Conservation (phyloP, 768 basidiomycete genomes). For the Termitomyces sp. region DNA sequence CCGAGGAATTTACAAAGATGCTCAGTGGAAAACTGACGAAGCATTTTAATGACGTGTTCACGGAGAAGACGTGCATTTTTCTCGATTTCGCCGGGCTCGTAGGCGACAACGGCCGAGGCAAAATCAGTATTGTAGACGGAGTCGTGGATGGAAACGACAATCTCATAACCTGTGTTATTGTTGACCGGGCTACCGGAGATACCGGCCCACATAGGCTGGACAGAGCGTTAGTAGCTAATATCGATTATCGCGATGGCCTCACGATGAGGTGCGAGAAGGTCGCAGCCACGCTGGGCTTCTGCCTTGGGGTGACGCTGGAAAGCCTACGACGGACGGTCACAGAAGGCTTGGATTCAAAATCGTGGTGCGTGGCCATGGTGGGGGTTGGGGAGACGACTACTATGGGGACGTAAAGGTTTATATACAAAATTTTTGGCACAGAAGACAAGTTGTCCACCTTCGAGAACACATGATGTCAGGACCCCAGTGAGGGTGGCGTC, state of each 20-base stretch:
- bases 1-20: slow-evolving; percentile 88
- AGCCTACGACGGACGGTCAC: slow-evolving; percentile 65
- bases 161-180: slow-evolving; percentile 60
- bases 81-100: slow-evolving; percentile 47
- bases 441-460: slow-evolving; percentile 11
- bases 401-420: slow-evolving; percentile 23
- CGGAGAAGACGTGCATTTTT: slow-evolving; percentile 64
- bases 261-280: slow-evolving; percentile 68
- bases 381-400: slow-evolving; percentile 26
- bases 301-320: slow-evolving; percentile 49
- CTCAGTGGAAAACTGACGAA: slow-evolving; percentile 70
- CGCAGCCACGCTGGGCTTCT: slow-evolving; percentile 53
- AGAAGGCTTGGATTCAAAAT: slow-evolving; percentile 67
- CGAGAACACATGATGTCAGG: slow-evolving; percentile 14
- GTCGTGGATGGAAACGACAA: slow-evolving; percentile 81
- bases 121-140: slow-evolving; percentile 85
- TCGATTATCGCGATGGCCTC: slow-evolving; percentile 26
- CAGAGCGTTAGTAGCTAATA: slow-evolving; percentile 22
- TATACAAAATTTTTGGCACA: slow-evolving; percentile 26
- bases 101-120: slow-evolving; percentile 55
- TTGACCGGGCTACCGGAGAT: slow-evolving; percentile 63
- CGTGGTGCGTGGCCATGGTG: slow-evolving; percentile 52
- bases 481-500: slow-evolving; percentile 15
- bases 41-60: slow-evolving; percentile 56
- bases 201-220: slow-evolving; percentile 87